Percentiles rank a stretch among this genome's conserved stretches.
These are phyloP conservation scores for Neonectria neomacrospora DNA, from an alignment of 2,329 filamentous ascomycete genomes.

Conservation along the genomic window DNA sequence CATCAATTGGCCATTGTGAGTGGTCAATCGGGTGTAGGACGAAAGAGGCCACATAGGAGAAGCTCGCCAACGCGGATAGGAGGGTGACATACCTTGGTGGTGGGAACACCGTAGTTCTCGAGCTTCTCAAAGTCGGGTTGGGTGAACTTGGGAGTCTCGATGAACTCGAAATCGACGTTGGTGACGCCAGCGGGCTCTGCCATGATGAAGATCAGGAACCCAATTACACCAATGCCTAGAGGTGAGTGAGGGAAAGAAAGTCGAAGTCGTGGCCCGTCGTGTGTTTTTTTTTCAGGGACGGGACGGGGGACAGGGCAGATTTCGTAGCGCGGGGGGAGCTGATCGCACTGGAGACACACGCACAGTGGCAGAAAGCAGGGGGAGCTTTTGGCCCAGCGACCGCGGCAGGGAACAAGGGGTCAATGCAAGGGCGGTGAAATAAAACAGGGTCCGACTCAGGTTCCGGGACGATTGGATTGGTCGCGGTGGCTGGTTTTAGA, in stretches of 20 bases:
- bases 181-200: conserved; percentile 48
- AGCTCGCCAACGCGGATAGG: not conserved
- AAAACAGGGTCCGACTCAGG: not conserved
- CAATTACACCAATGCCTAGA: conserved; percentile 42
- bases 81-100: conserved; percentile 50
- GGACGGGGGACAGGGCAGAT: conserved; percentile 26
- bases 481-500: not conserved
- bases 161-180: conserved; percentile 55
- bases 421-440: conserved; percentile 3
- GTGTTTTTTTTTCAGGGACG: conserved; percentile 37
- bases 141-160: conserved; percentile 53
- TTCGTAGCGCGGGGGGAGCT: conserved; percentile 17
- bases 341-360: not conserved
- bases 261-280: conserved; percentile 25
- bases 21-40: not conserved
- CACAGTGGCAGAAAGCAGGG: conserved; percentile 16
- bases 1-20: conserved; percentile 44
- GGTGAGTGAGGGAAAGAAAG: conserved; percentile 30
- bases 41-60: not conserved
- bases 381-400: conserved; percentile 16
- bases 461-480: conserved; percentile 6
- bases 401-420: not conserved
- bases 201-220: conserved; percentile 46
- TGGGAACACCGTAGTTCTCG: conserved; percentile 67
- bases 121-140: conserved; percentile 71